phyloP scores from a whole-genome alignment of 371 early-diverging fungal genomes.

The Mortierella sp. region DNA sequence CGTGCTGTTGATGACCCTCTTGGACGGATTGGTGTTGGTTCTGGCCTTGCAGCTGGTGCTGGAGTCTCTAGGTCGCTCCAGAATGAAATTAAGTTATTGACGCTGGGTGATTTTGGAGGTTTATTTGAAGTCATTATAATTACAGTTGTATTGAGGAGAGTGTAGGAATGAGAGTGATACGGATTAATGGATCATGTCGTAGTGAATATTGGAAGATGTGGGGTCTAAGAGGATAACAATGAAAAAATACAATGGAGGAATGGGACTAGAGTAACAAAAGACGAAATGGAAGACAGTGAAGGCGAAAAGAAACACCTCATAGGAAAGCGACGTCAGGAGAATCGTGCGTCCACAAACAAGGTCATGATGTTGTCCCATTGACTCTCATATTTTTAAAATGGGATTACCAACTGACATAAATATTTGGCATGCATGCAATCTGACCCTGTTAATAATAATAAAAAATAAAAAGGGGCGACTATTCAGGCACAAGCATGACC shows the following conservation, averaged over 20 bases:
- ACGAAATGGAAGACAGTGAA: neutral
- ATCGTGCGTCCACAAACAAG: neutral
- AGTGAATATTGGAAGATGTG: neutral
- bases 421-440: too few species aligned
- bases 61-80: conserved; percentile 44
- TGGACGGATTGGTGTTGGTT: neutral
- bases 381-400: too few species aligned
- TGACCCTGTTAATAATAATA: too few species aligned
- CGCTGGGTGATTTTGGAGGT: conserved; percentile 35
- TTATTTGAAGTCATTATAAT: conserved; percentile 20
- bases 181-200: neutral
- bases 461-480: too few species aligned
- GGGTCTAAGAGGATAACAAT: neutral
- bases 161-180: neutral
- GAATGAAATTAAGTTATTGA: conserved; percentile 52
- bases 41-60: neutral
- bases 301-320: neutral
- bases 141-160: neutral
- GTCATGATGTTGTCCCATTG: neutral
- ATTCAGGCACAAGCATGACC: too few species aligned
- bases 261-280: neutral
- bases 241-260: neutral
- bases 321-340: neutral
- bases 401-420: too few species aligned
- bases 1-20: neutral